Conservation (phyloP, 164 flowering plant genomes). For the Taxillus chinensis region DNA sequence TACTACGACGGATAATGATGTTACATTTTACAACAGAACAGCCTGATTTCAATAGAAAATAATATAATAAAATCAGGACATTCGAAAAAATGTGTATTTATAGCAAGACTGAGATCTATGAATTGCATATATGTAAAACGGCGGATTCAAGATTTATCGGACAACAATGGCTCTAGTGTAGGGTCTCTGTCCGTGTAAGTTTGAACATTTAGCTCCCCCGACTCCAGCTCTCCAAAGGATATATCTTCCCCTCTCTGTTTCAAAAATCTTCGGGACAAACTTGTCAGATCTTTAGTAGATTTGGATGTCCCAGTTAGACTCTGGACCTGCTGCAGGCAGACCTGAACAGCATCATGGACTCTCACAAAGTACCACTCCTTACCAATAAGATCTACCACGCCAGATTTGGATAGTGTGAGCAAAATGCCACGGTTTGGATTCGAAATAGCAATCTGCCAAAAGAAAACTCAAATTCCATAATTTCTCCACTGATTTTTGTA, state of each 20-base stretch:
- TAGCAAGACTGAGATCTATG: too few species aligned
- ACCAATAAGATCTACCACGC: constrained; percentile 72
- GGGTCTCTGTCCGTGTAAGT: constrained; percentile 17
- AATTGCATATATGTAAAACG: too few species aligned
- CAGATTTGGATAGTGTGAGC: constrained; percentile 53
- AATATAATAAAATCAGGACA: too few species aligned
- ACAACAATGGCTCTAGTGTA: constrained; percentile 36
- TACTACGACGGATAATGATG: too few species aligned
- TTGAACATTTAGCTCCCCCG: constrained; percentile 19
- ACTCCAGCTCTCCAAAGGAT: constrained; percentile 35
- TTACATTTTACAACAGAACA: too few species aligned
- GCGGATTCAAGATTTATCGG: constrained; percentile 16
- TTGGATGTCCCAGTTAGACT: constrained; percentile 29
- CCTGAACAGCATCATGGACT: constrained; percentile 95
- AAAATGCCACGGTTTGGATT: constrained; percentile 86
- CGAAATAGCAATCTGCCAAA: constrained; percentile 69
- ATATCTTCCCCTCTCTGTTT: constrained; percentile 31
- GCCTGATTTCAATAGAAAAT: too few species aligned
- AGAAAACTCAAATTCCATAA: neutral
- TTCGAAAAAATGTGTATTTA: too few species aligned
- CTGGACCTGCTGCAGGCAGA: constrained; percentile 81
- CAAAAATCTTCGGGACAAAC: constrained; percentile 29
- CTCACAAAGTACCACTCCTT: constrained; percentile 96
- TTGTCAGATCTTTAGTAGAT: constrained; percentile 14
- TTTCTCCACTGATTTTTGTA: too few species aligned